Conservation (phyloP, 2,329 filamentous ascomycete genomes). For the Cladosporium sp. region DNA sequence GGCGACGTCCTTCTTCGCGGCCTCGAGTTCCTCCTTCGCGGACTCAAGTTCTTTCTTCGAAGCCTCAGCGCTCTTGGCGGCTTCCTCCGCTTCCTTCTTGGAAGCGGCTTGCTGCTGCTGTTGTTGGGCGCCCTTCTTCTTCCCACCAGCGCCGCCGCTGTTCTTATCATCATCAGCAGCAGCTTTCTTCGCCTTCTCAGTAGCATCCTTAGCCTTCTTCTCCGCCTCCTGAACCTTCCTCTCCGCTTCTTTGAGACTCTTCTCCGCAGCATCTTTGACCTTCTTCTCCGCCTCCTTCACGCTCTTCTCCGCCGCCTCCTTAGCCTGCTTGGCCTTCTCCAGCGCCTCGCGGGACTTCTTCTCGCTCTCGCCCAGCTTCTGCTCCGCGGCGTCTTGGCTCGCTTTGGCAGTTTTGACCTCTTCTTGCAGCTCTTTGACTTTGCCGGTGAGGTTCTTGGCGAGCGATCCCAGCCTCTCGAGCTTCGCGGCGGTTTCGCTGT, state of each 20-base stretch:
- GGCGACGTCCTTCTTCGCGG: constrained; percentile 12
- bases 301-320: constrained; percentile 13
- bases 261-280: constrained; percentile 16
- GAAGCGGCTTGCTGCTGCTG: not conserved
- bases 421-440: constrained; percentile 24
- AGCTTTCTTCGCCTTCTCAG: constrained; percentile 19
- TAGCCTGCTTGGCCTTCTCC: constrained; percentile 35
- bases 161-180: constrained; percentile 15
- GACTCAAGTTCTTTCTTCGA: constrained; percentile 25
- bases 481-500: constrained; percentile 1
- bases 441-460: constrained; percentile 17
- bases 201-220: constrained; percentile 24
- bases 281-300: constrained; percentile 48
- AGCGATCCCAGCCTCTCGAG: constrained; percentile 6
- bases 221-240: constrained; percentile 53
- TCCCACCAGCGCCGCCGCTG: not conserved
- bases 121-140: constrained; percentile 9
- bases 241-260: not conserved
- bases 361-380: constrained; percentile 15
- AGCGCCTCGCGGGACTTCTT: constrained; percentile 2
- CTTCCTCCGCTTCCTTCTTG: constrained; percentile 2
- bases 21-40: constrained; percentile 14
- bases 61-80: constrained; percentile 18
- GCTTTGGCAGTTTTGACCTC: constrained; percentile 19
- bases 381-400: constrained; percentile 1